phyloP scores from a whole-genome alignment of 1,284 basidiomycete species.

The Caloboletus inedulis region DNA sequence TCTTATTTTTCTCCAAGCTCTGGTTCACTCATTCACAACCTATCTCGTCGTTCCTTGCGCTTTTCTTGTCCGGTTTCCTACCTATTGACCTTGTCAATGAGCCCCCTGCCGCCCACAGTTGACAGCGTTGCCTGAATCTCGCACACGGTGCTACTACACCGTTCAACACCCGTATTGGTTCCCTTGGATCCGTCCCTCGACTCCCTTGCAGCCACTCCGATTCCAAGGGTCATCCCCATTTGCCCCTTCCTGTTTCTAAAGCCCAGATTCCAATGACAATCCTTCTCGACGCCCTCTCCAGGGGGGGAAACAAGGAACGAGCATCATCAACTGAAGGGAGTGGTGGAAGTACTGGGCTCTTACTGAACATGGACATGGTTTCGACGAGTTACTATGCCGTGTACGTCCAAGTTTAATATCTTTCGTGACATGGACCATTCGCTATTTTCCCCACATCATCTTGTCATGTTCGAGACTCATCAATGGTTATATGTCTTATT shows the following conservation, averaged over 20 bases:
- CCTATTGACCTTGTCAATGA: slow-evolving; percentile 16
- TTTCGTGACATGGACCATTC: not conserved
- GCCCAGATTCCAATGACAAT: slow-evolving; percentile 12
- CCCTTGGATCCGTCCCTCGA: not conserved
- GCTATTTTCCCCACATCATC: not conserved
- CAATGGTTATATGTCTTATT: not conserved
- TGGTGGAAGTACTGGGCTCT: slow-evolving; percentile 45
- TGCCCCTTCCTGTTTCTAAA: not conserved
- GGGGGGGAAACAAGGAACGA: slow-evolving; percentile 17
- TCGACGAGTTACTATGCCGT: slow-evolving; percentile 48
- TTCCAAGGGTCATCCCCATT: not conserved
- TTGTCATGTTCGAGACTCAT: not conserved
- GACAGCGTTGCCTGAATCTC: slow-evolving; percentile 21
- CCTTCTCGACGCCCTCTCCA: slow-evolving; percentile 4
- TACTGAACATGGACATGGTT: slow-evolving; percentile 52
- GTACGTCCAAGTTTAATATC: slow-evolving; percentile 38
- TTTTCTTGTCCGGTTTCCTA: not conserved
- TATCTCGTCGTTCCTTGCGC: not conserved
- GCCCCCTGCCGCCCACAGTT: not conserved
- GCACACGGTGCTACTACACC: slow-evolving; percentile 18
- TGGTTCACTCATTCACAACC: slow-evolving; percentile 1
- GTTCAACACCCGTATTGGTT: not conserved
- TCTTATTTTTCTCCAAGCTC: not conserved
- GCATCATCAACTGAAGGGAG: slow-evolving; percentile 31
- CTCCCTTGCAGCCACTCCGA: not conserved